Base-by-base conservation (phyloP, 768 basidiomycete species). In the Cyclocybe aegerita region DNA sequence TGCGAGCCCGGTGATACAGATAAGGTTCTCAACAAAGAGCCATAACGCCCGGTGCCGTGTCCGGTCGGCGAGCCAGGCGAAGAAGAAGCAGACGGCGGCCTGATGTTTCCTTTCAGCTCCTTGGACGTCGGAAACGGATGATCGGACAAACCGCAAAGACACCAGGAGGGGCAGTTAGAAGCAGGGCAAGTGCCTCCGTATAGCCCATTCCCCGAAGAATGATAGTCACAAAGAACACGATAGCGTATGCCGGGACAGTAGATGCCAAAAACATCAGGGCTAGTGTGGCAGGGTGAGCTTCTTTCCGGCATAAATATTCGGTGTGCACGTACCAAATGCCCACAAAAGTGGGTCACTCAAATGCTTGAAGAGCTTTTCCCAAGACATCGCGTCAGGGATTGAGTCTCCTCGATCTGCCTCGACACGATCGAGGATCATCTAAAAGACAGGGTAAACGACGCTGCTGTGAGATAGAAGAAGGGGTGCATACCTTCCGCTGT, bases 381-480 rank as follows among this genome's bases (percentile, higher is more conserved):
- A 41, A 1, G 64, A 69, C 54, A 72, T 61, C 16, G 65, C 36
- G 52, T 74, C 71, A 0, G 71, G 66, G 15, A 72, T 45, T 39
- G 71, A 63, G 52, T 75, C 74, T 4, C 69, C 68, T 46, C 72
- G 62, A 54, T 74, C 73, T 7, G 60, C 63, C 48, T 74, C 68
- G 14, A 74, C 65, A 12, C 73, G 68, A 40, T 60, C 60, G 29
- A 74, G 50, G 38, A 70, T 55, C 56, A 68, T 55, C 67, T 67
- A 33, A 7, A 32, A 29, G 11, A 9, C 7, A 43, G 16, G 52
- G 57, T 5, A 60, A 37, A 29, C 9, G 30, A 17, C 11, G 15
- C 2, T 14, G 32, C 10, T 9, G 43, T 30, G 14, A 4, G 10
- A 48, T 7, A n/a, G 23, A 12, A 12, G 17, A n/a, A 32, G 11